Base-by-base conservation (phyloP, 31 red algal genomes). In the Porphyra umbilicalis region DNA sequence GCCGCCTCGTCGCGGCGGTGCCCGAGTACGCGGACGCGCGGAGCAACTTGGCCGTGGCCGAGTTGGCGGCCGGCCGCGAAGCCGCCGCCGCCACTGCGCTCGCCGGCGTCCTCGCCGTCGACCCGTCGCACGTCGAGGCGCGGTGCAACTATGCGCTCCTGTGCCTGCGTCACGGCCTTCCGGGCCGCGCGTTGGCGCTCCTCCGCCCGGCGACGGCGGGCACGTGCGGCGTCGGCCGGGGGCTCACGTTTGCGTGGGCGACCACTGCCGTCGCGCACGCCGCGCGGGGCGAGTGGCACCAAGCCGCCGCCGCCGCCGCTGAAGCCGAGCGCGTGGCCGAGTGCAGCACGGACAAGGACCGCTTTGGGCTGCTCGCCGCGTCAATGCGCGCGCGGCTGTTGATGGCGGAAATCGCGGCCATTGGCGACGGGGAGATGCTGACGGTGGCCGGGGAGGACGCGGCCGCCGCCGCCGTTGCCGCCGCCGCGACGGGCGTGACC, bases 21-120 rank as follows among this genome's bases (percentile, higher is more conserved):
- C 93, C 93, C 29, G 78, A 95, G 35, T 95, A 95, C 40, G 37
- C 90, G 40, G 93, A 95, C 67, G 93, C 86, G 20, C 37, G 90
- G 32, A 91, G 81, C 79, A 95, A 95, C 76, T 38, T 95, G 33
- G 93, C 86, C 16, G 40, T 95, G 1, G 84, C 83, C 33, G 93
- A 95, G 68, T 39, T 89, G 0, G 78, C 82, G 29, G 16, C 81
- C 10, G 89, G 89, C 33, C 88, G 90, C 75, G 83, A 85, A 8
- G 35, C 80, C 33, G 78, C 36, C 1, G 93, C 93, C 5, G 83
- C 87, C 25, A 46, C 39, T 1, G 79, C 78, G 34, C 80, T 89
- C 67, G 86, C 88, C 34, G 82, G 85, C 35, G 93, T 95, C 25
- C 67, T 92, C 0, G n/a, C 85, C 35, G 85, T 76, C 33, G 93